Percentiles rank a stretch among this genome's conserved stretches.
Conservation (phyloP, 2,329 filamentous ascomycete genomes). For the Pyricularia sp. region DNA sequence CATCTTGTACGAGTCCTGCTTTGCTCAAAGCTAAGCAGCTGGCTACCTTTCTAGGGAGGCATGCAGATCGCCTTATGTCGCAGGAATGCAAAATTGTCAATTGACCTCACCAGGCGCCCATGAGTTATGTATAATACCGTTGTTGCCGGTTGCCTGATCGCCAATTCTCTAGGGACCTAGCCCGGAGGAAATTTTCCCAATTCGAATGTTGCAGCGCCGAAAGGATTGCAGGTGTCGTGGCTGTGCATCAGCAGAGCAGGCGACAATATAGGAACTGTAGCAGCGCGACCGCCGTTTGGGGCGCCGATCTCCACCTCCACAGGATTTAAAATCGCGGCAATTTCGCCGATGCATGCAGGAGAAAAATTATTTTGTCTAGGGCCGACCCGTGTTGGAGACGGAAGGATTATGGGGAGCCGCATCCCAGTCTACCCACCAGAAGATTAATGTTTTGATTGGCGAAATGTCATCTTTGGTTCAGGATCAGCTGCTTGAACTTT, state of each 20-base stretch:
- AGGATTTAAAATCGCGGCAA: not conserved
- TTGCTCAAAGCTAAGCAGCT: not conserved
- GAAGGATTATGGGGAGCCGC: not conserved
- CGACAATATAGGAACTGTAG: not conserved
- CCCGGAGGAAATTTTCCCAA: not conserved
- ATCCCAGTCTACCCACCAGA: not conserved
- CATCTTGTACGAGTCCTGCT: not conserved
- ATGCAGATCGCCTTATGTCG: not conserved
- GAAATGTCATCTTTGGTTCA: not conserved
- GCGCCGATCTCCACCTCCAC: not conserved
- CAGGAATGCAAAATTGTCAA: not conserved
- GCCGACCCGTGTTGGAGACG: not conserved
- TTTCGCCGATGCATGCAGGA: not conserved
- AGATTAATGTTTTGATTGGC: not conserved
- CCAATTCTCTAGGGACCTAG: too few relatives aligned
- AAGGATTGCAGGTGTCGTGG: not conserved
- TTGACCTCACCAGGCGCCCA: too few relatives aligned
- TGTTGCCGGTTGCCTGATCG: not conserved
- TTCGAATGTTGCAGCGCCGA: not conserved
- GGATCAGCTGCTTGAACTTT: too few relatives aligned
- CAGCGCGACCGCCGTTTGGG: not conserved
- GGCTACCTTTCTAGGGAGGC: too few relatives aligned
- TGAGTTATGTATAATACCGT: not conserved
- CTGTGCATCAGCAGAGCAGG: not conserved
- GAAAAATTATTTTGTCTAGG: not conserved